These are phyloP conservation scores for Cynara cardunculus DNA, from an alignment of 129 eudicot species.

Conservation along the genomic window DNA sequence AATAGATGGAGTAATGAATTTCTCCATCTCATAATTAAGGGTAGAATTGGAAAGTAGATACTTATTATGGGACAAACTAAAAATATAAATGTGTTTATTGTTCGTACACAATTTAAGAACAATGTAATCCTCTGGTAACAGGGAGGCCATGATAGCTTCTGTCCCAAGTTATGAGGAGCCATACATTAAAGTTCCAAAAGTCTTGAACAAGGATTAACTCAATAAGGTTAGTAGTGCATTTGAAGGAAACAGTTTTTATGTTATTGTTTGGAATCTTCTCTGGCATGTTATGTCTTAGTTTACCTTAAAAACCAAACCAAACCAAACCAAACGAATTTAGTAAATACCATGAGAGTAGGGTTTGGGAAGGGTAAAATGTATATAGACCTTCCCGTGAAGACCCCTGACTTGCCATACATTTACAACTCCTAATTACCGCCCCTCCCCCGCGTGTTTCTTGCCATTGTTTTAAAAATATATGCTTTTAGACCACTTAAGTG, in stretches of 20 bases:
- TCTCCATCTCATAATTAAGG: not conserved
- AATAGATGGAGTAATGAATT: not conserved
- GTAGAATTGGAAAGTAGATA: not conserved
- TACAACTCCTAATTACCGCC: too few relatives aligned
- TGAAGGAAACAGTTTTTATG: not conserved
- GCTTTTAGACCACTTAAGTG: too few relatives aligned
- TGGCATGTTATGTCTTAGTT: not conserved
- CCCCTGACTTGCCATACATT: too few relatives aligned
- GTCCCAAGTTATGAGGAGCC: conserved; percentile 74
- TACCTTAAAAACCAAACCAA: not conserved
- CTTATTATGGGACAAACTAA: not conserved
- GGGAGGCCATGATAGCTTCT: conserved; percentile 76
- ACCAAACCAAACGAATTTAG: not conserved
- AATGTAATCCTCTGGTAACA: conserved; percentile 17
- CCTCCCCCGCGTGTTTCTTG: too few relatives aligned
- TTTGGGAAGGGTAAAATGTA: too few relatives aligned
- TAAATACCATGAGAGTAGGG: too few relatives aligned
- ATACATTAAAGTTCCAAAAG: conserved; percentile 86
- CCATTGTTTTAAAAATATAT: too few relatives aligned
- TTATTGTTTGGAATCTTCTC: not conserved
- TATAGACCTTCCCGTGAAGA: too few relatives aligned
- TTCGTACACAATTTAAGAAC: not conserved
- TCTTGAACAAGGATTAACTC: conserved; percentile 70
- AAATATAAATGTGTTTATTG: too few relatives aligned
- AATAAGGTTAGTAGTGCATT: conserved; percentile 10